phyloP scores from a whole-genome alignment of 1,284 basidiomycete species.

The Pseudozyma tsukubaensis region DNA sequence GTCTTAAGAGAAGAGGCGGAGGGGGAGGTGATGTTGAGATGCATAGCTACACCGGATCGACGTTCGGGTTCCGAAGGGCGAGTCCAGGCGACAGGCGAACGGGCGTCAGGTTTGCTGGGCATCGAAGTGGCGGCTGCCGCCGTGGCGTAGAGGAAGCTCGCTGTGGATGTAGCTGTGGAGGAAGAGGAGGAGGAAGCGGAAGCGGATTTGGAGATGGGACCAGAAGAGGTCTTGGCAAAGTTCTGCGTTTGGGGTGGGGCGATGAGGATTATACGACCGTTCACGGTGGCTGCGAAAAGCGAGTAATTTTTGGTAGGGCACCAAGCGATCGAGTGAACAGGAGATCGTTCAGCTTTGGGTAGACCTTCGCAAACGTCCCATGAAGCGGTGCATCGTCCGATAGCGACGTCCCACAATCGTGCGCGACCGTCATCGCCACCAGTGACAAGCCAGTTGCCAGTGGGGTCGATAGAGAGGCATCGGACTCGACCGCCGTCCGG shows the following conservation, averaged over 20 bases:
- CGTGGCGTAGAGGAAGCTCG: slow-evolving; percentile 58
- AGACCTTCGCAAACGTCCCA: slow-evolving; percentile 77
- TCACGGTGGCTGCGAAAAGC: slow-evolving; percentile 79
- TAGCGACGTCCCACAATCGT: slow-evolving; percentile 91
- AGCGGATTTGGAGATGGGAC: slow-evolving; percentile 64
- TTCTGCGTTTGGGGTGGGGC: slow-evolving; percentile 75
- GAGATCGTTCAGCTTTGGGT: slow-evolving; percentile 58
- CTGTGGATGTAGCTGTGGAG: slow-evolving; percentile 47
- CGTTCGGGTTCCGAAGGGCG: slow-evolving; percentile 71
- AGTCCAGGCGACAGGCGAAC: slow-evolving; percentile 72
- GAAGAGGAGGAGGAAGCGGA: slow-evolving; percentile 59
- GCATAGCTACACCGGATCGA: slow-evolving; percentile 71
- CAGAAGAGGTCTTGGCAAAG: slow-evolving; percentile 70
- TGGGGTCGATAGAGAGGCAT: slow-evolving; percentile 83
- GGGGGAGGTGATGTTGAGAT: slow-evolving; percentile 49
- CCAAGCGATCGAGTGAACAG: slow-evolving; percentile 89
- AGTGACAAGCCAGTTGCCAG: slow-evolving; percentile 89
- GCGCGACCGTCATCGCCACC: slow-evolving; percentile 91
- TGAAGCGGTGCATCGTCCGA: slow-evolving; percentile 87
- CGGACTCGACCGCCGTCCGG: slow-evolving; percentile 77
- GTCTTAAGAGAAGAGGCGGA: slow-evolving; percentile 82
- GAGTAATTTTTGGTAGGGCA: slow-evolving; percentile 86
- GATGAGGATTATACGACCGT: slow-evolving; percentile 79
- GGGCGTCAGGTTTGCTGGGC: slow-evolving; percentile 34
- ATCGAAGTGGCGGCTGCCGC: slow-evolving; percentile 49